Percentiles rank a stretch among this genome's conserved stretches.
phyloP scores from a whole-genome alignment of 2,329 filamentous ascomycete genomes.

The Cyphellophora attinorum region DNA sequence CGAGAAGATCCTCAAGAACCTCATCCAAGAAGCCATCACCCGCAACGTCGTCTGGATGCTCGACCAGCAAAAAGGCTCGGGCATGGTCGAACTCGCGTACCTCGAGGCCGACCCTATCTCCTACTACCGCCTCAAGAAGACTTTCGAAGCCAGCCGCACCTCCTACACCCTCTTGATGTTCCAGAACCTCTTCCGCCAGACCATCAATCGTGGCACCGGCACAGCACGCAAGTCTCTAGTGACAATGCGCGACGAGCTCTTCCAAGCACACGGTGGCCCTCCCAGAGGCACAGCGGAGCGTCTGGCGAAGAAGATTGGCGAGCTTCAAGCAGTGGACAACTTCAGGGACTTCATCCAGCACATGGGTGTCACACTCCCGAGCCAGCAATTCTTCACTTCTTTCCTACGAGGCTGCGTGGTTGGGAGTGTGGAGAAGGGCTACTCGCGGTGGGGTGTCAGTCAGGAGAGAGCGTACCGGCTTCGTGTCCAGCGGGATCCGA shows the following conservation, averaged over 20 bases:
- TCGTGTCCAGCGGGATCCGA: background rate
- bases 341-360: slow-evolving; percentile 2
- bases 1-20: slow-evolving; percentile 27
- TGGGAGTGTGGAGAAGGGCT: slow-evolving; percentile 8
- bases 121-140: slow-evolving; percentile 37
- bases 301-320: slow-evolving; percentile 35
- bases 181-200: slow-evolving; percentile 39
- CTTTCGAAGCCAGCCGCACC: slow-evolving; percentile 36
- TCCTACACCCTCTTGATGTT: slow-evolving; percentile 46
- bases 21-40: slow-evolving; percentile 41
- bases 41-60: slow-evolving; percentile 46
- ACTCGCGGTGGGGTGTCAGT: slow-evolving; percentile 4
- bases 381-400: slow-evolving; percentile 2
- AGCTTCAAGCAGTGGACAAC: slow-evolving; percentile 31
- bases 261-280: slow-evolving; percentile 37
- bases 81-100: slow-evolving; percentile 36
- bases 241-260: slow-evolving; percentile 36
- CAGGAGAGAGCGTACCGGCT: slow-evolving; percentile 2
- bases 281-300: slow-evolving; percentile 29
- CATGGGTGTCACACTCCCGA: slow-evolving; percentile 27
- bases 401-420: slow-evolving; percentile 8
- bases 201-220: slow-evolving; percentile 26
- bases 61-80: slow-evolving; percentile 22
- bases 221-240: slow-evolving; percentile 17
- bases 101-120: slow-evolving; percentile 32